Percentiles rank a stretch among this genome's conserved stretches.
Conservation (phyloP, 2,329 filamentous ascomycete genomes). For the Ascocoryne sarcoides region DNA sequence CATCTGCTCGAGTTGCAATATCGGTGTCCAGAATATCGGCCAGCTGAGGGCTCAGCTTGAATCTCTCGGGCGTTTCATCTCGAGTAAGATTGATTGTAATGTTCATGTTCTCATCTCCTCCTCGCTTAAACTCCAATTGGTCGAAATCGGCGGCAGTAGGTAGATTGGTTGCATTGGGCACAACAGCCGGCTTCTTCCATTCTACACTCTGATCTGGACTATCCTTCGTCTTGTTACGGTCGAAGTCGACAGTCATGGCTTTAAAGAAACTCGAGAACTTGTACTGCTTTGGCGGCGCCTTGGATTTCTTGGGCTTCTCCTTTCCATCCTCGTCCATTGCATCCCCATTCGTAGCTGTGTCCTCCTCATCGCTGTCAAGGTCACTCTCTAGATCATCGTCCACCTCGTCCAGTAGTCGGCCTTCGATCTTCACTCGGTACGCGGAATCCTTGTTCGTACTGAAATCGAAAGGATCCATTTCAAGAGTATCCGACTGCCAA, state of each 20-base stretch:
- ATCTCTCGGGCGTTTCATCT: constrained; percentile 81
- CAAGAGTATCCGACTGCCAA: constrained; percentile 69
- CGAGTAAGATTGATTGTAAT: constrained; percentile 79
- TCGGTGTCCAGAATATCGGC: constrained; percentile 78
- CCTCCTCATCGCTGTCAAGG: constrained; percentile 39
- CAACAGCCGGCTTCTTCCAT: constrained; percentile 72
- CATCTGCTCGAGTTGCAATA: constrained; percentile 79
- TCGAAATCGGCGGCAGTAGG: constrained; percentile 72
- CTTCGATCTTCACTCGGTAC: constrained; percentile 89
- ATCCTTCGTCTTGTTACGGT: constrained; percentile 50
- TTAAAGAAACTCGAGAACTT: constrained; percentile 76
- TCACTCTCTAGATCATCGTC: constrained; percentile 43
- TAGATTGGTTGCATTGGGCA: constrained; percentile 39
- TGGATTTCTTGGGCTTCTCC: constrained; percentile 31
- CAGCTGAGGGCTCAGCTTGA: constrained; percentile 67
- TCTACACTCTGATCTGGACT: constrained; percentile 55
- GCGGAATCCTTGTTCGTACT: constrained; percentile 66
- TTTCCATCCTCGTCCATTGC: constrained; percentile 48
- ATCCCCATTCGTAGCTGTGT: constrained; percentile 33
- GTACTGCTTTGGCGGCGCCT: constrained; percentile 37
- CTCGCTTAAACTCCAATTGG: constrained; percentile 82
- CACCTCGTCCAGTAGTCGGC: constrained; percentile 66
- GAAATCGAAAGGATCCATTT: constrained; percentile 74
- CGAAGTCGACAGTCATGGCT: constrained; percentile 66
- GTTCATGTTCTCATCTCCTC: constrained; percentile 86